These are phyloP conservation scores for Acacia concinna DNA, from an alignment of 331 rosid genomes.

Conservation along the genomic window DNA sequence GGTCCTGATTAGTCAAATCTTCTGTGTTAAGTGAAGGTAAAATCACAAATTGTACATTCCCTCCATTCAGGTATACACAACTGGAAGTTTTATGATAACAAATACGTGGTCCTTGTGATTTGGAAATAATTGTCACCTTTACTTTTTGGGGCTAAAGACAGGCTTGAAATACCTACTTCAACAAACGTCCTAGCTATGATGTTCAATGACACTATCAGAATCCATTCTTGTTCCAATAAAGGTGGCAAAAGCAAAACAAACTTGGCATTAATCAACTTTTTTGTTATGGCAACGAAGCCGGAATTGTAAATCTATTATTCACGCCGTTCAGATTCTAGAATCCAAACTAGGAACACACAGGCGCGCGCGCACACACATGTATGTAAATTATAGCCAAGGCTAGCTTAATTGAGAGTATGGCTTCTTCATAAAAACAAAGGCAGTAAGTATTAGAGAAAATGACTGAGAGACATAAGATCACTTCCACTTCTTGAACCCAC, in stretches of 20 bases:
- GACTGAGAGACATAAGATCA: constrained; percentile 26
- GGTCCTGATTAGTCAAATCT: background rate
- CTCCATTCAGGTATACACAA: background rate
- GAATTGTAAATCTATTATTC: background rate
- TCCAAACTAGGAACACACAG: background rate
- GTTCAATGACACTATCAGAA: background rate
- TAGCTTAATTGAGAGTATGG: constrained; percentile 22
- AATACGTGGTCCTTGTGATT: background rate
- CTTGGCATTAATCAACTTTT: background rate
- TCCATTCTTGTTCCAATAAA: background rate
- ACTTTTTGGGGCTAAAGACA: background rate
- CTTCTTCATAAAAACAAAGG: constrained; percentile 34
- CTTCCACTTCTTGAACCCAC: constrained; percentile 65
- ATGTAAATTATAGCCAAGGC: background rate
- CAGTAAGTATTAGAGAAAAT: constrained; percentile 3
- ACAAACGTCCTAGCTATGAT: background rate
- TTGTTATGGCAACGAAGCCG: background rate
- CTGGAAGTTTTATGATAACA: background rate
- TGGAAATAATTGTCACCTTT: background rate
- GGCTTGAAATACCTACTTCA: background rate
- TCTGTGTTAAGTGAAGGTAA: background rate
- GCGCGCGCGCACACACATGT: background rate
- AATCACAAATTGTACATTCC: background rate
- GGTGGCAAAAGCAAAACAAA: background rate
- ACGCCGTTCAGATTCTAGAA: constrained; percentile 9